Percentiles rank a stretch among this genome's conserved stretches.
These are phyloP conservation scores for Diddensiella transvaalensis DNA, from an alignment of 805 yeast species.

Conservation along the genomic window DNA sequence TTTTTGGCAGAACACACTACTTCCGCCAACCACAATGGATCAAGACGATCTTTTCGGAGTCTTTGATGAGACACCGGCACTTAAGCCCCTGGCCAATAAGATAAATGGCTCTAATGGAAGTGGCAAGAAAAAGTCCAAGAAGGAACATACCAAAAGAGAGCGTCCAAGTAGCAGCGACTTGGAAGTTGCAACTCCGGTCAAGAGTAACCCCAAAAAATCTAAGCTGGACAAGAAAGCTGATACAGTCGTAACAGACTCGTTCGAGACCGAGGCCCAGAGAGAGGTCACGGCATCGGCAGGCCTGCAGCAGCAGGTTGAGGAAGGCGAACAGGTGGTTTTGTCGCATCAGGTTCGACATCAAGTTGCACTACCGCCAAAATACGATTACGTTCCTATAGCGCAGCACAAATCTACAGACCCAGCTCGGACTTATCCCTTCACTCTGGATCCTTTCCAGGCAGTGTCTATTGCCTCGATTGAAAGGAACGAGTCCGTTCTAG, in stretches of 20 bases:
- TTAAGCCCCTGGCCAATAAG: slow-evolving; percentile 8
- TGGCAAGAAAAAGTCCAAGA: slow-evolving; percentile 8
- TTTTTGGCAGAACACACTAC: slow-evolving; percentile 1
- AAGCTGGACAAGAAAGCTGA: slow-evolving; percentile 28
- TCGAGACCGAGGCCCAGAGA: slow-evolving; percentile 85
- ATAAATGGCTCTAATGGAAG: slow-evolving; percentile 13
- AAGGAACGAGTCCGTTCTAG: slow-evolving; percentile 88
- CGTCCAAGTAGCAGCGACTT: background rate
- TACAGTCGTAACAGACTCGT: slow-evolving; percentile 78
- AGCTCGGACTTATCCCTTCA: slow-evolving; percentile 89
- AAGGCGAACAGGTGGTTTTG: slow-evolving; percentile 47
- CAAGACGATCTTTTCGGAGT: slow-evolving; percentile 32
- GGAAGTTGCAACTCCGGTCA: background rate
- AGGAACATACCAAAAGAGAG: slow-evolving; percentile 2
- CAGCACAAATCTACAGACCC: slow-evolving; percentile 74
- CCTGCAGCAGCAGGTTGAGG: slow-evolving; percentile 44
- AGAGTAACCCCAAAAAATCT: slow-evolving; percentile 5
- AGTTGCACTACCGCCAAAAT: slow-evolving; percentile 92
- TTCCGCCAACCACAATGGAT: slow-evolving; percentile 14
- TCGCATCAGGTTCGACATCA: slow-evolving; percentile 97
- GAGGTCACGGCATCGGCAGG: slow-evolving; percentile 84
- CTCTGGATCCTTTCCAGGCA: slow-evolving; percentile 95
- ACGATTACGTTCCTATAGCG: slow-evolving; percentile 81
- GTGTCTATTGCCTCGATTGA: slow-evolving; percentile 95
- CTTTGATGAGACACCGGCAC: slow-evolving; percentile 29